These are phyloP conservation scores for Pleurotus eryngii DNA, from an alignment of 768 basidiomycete species.

Conservation along the genomic window DNA sequence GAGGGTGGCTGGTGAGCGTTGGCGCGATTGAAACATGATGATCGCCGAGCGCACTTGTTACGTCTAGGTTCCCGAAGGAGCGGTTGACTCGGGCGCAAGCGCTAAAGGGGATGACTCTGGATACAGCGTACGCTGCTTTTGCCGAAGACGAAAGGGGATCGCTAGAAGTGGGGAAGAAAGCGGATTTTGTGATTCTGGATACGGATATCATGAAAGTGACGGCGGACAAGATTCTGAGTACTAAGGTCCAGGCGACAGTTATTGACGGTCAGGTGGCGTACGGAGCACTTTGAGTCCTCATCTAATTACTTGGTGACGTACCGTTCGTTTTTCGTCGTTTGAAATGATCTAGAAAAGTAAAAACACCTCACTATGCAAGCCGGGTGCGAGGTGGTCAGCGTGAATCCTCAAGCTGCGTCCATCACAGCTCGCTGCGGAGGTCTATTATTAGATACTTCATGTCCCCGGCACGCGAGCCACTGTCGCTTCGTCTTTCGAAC, in stretches of 20 bases:
- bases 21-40: background rate
- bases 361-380: too few relatives aligned
- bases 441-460: too few relatives aligned
- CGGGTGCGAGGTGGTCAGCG: too few relatives aligned
- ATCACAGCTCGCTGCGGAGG: too few relatives aligned
- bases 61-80: slow-evolving; percentile 69
- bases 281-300: slow-evolving; percentile 27
- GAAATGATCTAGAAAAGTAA: too few relatives aligned
- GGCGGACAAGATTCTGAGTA: slow-evolving; percentile 46
- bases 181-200: slow-evolving; percentile 85
- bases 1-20: slow-evolving; percentile 69
- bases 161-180: slow-evolving; percentile 72
- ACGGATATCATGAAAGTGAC: slow-evolving; percentile 72
- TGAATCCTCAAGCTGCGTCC: too few relatives aligned
- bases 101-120: slow-evolving; percentile 86
- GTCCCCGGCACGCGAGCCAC: too few relatives aligned
- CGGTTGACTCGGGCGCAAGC: slow-evolving; percentile 79
- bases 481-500: too few relatives aligned
- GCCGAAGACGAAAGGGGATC: slow-evolving; percentile 70
- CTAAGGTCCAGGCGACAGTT: slow-evolving; percentile 58
- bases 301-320: too few relatives aligned
- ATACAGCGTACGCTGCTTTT: slow-evolving; percentile 87
- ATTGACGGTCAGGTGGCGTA: slow-evolving; percentile 59
- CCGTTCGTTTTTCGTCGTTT: too few relatives aligned
- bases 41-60: slow-evolving; percentile 4